Evolutionary conservation across 192 early-diverging fungal genomes (phyloP), one percentile per base, ranked within the genome.

Genomic region (Dispira parvispora): DNA sequence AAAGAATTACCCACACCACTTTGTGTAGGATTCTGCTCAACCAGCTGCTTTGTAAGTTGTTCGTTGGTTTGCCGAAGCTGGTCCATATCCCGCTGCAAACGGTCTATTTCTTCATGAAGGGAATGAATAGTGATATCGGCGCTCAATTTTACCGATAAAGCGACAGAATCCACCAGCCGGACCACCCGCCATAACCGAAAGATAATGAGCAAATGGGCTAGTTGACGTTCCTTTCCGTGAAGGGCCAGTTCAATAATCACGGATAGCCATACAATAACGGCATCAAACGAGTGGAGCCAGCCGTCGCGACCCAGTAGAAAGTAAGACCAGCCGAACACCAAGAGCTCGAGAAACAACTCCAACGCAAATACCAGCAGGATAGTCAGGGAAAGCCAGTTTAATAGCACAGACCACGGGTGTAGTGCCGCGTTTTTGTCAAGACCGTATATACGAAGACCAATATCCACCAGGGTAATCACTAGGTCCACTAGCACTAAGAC

Each of bases 131-230:
- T 12, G 13, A 14, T 12, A 32, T 61, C 60, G 11, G 60, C 60
- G 38, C 38, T 61, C 60, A 61, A 43, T 25, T 61, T 32, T 5
- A 61, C 60, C 13, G 60, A 42, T 27, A 61, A 25, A 27, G 60
- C 32, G 18, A 61, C 60, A 18, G 2, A 8, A 44, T 61, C 60
- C 26, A 8, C 45, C 42, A 61, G 3, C 16, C 60, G 60, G 2
- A 61, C 45, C n/a, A 61, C 45, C n/a, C 60, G 38, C 60, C 60
- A 61, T 32, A 61, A 27, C 45, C 60, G 38, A 27, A 61, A n/a
- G 18, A 61, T 25, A 43, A 61, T 61, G 16, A 61, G 60, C 3
- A 61, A 42, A 13, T 32, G 45, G 13, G 32, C 20, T 20, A 61
- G 43, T 11, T 61, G 42, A 25, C 60, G 60, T 25, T 61, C 26